Base-by-base conservation (phyloP, 345 rosid species). In the Xanthoceras sorbifolium region DNA sequence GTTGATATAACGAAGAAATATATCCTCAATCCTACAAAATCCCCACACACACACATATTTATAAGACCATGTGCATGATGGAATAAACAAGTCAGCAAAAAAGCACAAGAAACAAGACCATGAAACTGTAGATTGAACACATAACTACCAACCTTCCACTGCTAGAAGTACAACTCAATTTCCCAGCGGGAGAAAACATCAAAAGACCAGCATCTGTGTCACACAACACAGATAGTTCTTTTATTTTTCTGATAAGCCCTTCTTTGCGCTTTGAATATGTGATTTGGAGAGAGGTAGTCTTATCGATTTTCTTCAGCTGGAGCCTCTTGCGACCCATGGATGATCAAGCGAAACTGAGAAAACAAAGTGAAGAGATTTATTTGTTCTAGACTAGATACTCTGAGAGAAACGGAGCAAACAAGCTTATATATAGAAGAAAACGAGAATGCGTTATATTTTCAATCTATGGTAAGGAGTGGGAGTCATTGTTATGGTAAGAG, bases 171-270 rank as follows among this genome's bases (percentile, higher is more conserved):
- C 38, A 61, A 15, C 83, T 85, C 38, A 78, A 31, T 76, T 22
- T 74, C 29, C 82, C 82, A 9, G 42, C 59, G 11, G 84, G 81
- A 67, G 85, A 85, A 55, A 85, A 85, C 82, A 82, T 64, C 9
- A 82, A 11, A 57, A 85, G 69, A 18, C 82, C 84, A 67, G 76
- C 81, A 62, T 80, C 81, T 14, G 61, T 34, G 60, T 64, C 76
- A 73, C 77, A 78, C 40, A 66, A 36, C 3, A 8, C 31, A 4
- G 84, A 63, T 64, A 85, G 46, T 52, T 85, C 86, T 6, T 42
- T n/a, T 2, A 83, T 77, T 73, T 85, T 78, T 86, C 68, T 80
- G 57, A 83, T 38, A 18, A 83, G 46, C 26, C 76, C 72, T 18
- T 78, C 78, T 64, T 73, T 85, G 59, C 79, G 77, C 76, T 83